Conservation (phyloP, 768 basidiomycete species). For the Porpolomopsis calyptriformis region DNA sequence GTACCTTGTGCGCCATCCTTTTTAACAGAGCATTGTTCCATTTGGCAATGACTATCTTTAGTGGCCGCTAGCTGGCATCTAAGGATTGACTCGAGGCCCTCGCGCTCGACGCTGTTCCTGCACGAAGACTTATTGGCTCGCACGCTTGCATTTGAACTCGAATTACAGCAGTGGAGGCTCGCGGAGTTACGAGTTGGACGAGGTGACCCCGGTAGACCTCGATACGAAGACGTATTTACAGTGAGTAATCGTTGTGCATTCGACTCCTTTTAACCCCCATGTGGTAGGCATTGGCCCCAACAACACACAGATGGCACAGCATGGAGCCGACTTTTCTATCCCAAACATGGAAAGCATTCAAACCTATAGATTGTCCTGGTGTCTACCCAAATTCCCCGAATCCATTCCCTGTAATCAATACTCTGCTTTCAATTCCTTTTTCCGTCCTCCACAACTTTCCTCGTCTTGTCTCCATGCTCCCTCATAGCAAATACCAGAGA, state of each 20-base stretch:
- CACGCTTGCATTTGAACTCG: constrained; percentile 9
- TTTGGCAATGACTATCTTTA: not conserved
- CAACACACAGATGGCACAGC: constrained; percentile 5
- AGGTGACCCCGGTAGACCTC: constrained; percentile 9
- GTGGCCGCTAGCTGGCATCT: not conserved
- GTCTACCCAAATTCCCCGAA: constrained; percentile 1
- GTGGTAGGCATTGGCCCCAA: not conserved
- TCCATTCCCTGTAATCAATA: constrained; percentile 8
- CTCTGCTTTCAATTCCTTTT: constrained; percentile 11
- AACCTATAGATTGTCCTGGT: constrained; percentile 8
- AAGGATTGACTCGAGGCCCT: not conserved
- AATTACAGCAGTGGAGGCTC: constrained; percentile 2
- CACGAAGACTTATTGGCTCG: constrained; percentile 10
- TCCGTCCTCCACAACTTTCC: constrained; percentile 10
- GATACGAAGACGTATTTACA: constrained; percentile 4
- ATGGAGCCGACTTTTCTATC: not conserved
- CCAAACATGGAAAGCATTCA: not conserved
- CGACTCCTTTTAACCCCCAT: not conserved
- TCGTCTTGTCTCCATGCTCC: constrained; percentile 5
- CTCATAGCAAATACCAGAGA: constrained; percentile 5
- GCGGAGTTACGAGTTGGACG: constrained; percentile 5
- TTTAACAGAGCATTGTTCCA: not conserved
- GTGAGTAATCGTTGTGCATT: constrained; percentile 6
- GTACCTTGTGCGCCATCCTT: constrained; percentile 6
- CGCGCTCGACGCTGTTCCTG: constrained; percentile 7